phyloP scores from a whole-genome alignment of 1,284 basidiomycete genomes.

The Inonotus hispidus region DNA sequence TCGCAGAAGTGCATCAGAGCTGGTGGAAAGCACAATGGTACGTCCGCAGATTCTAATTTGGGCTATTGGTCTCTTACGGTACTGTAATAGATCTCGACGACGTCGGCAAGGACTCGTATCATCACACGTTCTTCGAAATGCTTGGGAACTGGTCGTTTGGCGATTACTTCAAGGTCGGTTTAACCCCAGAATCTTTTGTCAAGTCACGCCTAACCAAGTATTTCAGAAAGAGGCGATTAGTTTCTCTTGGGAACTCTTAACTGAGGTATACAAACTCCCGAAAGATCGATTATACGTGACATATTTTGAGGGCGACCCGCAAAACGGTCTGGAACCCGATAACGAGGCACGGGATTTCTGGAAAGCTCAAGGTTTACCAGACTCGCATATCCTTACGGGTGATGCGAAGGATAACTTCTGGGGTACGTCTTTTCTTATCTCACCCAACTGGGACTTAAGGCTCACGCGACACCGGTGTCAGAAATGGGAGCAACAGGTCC shows the following conservation, averaged over 20 bases:
- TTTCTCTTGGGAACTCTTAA: slow-evolving; percentile 94
- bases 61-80: not conserved
- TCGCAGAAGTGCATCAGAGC: slow-evolving; percentile 97
- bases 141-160: slow-evolving; percentile 99
- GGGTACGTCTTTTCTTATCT: slow-evolving; percentile 52
- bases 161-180: slow-evolving; percentile 94
- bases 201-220: not conserved
- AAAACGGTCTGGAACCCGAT: slow-evolving; percentile 86
- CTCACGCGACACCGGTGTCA: slow-evolving; percentile 27
- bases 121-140: slow-evolving; percentile 99
- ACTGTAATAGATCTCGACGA: slow-evolving; percentile 80
- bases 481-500: slow-evolving; percentile 99
- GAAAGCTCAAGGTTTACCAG: slow-evolving; percentile 81
- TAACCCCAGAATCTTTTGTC: not conserved
- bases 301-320: slow-evolving; percentile 93
- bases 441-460: slow-evolving; percentile 11
- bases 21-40: slow-evolving; percentile 97
- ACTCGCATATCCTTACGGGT: slow-evolving; percentile 89
- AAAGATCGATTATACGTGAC: slow-evolving; percentile 94
- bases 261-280: slow-evolving; percentile 82
- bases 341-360: slow-evolving; percentile 84
- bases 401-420: slow-evolving; percentile 99
- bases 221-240: slow-evolving; percentile 83
- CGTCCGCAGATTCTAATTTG: slow-evolving; percentile 19
- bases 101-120: slow-evolving; percentile 96